Base-by-base conservation (phyloP, 805 yeast species). In the Lipomyces spencermartinsiae region DNA sequence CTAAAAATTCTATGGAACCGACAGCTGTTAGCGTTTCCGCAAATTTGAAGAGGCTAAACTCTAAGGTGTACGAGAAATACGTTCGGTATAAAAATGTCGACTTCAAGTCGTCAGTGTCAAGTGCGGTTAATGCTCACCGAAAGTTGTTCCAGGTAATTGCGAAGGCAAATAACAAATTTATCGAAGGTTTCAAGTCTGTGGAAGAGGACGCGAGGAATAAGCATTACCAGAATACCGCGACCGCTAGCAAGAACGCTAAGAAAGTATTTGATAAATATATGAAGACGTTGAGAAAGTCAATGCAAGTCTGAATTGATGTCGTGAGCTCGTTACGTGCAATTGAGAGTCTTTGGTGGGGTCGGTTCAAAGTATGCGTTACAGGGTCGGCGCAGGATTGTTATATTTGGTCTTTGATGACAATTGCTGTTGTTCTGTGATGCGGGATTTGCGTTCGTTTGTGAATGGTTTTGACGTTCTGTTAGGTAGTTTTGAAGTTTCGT, bases 171-270 rank as follows among this genome's bases (percentile, higher is more conserved):
- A 25, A 16, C 56, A 53, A 22, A 22, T 57, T 57, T 33, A 19
- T 57, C 31, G 60, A 57, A 14, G 49, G 49, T 4, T 22, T 57
- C 31, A 33, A 57, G 58, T n/a, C 49, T 1, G 60, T 56, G n/a
- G n/a, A 14, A 4, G 31, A 57, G 7, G 49, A 33, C 49, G 33
- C 19, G 43, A 57, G 16, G 37, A 14, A 25, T 25, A 25, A 10
- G 49, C 56, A 34, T 12, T 22, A 19, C 31, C 16, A 33, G 35
- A 57, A 39, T n/a, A 57, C 16, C 12, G 34, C 31, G n/a, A 22
- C 14, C 4, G 60, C 60, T 57, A 33, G 60, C 29, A 57, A 57
- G n/a, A 57, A 57, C 16, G 60, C 60, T 9, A 25, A 19, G 55
- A 53, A 53, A 16, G 16, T 25, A 12, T 53, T 25, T 16, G n/a